Percentiles rank a stretch among this genome's conserved stretches.
These are phyloP conservation scores for Tardiomyces digboiensis DNA, from an alignment of 1,139 yeast species.

Conservation along the genomic window DNA sequence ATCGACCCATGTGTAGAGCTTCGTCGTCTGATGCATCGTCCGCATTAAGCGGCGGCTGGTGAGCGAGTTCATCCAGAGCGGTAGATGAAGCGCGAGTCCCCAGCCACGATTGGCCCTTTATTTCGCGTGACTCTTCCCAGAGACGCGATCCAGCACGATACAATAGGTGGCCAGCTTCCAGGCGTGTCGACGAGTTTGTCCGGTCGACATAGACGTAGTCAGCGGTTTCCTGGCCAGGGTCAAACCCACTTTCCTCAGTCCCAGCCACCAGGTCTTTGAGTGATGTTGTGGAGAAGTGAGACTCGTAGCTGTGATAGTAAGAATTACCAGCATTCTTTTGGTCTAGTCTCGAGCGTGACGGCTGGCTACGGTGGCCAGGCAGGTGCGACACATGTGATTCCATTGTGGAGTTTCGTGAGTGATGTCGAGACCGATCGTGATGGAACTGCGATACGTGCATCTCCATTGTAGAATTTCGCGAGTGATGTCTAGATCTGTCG, in stretches of 20 bases:
- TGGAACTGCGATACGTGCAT: background rate
- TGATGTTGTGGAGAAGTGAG: slow-evolving; percentile 5
- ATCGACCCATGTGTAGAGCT: slow-evolving; percentile 9
- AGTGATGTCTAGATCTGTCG: slow-evolving; percentile 1
- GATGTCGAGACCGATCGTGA: slow-evolving; percentile 10
- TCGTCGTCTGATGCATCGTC: slow-evolving; percentile 9
- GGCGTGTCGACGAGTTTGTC: background rate
- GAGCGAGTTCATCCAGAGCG: slow-evolving; percentile 4
- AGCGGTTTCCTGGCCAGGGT: background rate
- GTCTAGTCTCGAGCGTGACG: no score
- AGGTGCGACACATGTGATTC: slow-evolving; percentile 8
- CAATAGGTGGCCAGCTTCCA: slow-evolving; percentile 10
- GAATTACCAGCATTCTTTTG: background rate
- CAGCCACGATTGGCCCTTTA: slow-evolving; percentile 20
- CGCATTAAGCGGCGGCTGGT: slow-evolving; percentile 1
- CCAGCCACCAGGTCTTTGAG: slow-evolving; percentile 1
- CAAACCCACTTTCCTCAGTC: background rate
- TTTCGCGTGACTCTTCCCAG: slow-evolving; percentile 20
- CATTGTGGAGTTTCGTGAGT: slow-evolving; percentile 1
- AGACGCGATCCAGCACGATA: slow-evolving; percentile 19
- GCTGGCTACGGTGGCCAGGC: no score
- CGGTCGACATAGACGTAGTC: background rate
- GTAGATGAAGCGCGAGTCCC: slow-evolving; percentile 13
- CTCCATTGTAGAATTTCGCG: background rate
- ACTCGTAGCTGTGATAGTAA: slow-evolving; percentile 3